phyloP scores from a whole-genome alignment of 2,329 filamentous ascomycete genomes.

The Cytospora piceae region DNA sequence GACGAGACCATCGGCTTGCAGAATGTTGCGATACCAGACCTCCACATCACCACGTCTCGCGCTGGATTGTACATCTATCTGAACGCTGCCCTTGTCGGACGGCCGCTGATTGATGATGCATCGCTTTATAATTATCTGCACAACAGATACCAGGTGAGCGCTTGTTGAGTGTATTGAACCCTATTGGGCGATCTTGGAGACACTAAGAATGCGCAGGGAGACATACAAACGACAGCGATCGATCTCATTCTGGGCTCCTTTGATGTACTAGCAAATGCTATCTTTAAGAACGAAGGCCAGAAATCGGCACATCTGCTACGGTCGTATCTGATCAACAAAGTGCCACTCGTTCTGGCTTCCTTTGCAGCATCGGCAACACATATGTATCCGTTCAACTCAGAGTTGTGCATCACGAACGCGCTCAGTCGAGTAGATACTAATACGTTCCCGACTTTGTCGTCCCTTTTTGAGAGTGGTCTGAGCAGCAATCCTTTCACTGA shows the following conservation, averaged over 20 bases:
- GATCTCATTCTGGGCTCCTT: conserved; percentile 89
- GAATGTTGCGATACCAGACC: conserved; percentile 61
- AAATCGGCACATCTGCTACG: conserved; percentile 73
- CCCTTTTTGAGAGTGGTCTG: conserved; percentile 62
- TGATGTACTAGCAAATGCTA: conserved; percentile 84
- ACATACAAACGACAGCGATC: conserved; percentile 75
- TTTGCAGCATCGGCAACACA: conserved; percentile 55
- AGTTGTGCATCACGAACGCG: conserved; percentile 73
- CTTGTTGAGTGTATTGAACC: neutral
- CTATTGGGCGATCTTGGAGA: neutral
- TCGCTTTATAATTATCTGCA: conserved; percentile 79
- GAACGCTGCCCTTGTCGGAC: conserved; percentile 77
- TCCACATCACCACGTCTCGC: conserved; percentile 74
- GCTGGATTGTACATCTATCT: conserved; percentile 85
- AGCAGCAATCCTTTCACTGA: conserved; percentile 61
- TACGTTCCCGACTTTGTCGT: conserved; percentile 65
- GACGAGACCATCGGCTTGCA: conserved; percentile 61
- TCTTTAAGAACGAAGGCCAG: conserved; percentile 65
- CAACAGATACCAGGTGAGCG: conserved; percentile 77
- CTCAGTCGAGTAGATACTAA: conserved; percentile 81
- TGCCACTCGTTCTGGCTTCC: conserved; percentile 58
- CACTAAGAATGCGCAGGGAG: conserved; percentile 58
- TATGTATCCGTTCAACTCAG: conserved; percentile 72
- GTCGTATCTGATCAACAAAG: conserved; percentile 79
- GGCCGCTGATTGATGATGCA: conserved; percentile 81